phyloP scores from a whole-genome alignment of 768 basidiomycete genomes.

The Boletus sp. region DNA sequence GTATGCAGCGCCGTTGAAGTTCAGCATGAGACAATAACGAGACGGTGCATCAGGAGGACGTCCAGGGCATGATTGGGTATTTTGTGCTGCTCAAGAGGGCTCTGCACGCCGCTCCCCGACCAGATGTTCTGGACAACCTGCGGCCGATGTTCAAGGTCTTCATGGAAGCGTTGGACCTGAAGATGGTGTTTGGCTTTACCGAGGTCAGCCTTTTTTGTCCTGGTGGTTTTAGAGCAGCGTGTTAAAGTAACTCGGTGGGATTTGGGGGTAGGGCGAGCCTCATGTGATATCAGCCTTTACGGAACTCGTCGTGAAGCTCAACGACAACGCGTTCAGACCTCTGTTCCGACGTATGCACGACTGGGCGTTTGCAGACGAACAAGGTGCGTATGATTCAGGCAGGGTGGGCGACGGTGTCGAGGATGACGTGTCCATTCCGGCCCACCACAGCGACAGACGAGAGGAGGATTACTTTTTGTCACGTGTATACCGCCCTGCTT shows the following conservation, averaged over 20 bases:
- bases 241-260: not conserved
- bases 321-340: conserved; percentile 87
- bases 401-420: not conserved
- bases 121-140: conserved; percentile 61
- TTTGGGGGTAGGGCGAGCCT: conserved; percentile 44
- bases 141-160: conserved; percentile 74
- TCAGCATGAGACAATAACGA: not conserved
- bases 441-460: conserved; percentile 29
- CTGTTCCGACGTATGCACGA: conserved; percentile 90
- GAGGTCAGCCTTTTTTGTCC: conserved; percentile 24
- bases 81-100: conserved; percentile 67
- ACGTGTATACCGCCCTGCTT: conserved; percentile 67
- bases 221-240: not conserved
- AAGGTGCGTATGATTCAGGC: conserved; percentile 34
- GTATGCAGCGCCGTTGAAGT: conserved; percentile 27
- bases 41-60: conserved; percentile 16
- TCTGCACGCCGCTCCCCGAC: conserved; percentile 60
- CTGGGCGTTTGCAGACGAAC: conserved; percentile 78
- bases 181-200: conserved; percentile 24
- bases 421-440: not conserved
- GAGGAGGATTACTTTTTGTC: conserved; percentile 70
- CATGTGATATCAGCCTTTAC: conserved; percentile 70
- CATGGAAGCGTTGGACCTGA: conserved; percentile 69
- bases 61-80: conserved; percentile 40
- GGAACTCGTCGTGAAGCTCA: conserved; percentile 88